Conservation (phyloP, 2,329 filamentous ascomycete genomes). For the Cercospora berteroae region DNA sequence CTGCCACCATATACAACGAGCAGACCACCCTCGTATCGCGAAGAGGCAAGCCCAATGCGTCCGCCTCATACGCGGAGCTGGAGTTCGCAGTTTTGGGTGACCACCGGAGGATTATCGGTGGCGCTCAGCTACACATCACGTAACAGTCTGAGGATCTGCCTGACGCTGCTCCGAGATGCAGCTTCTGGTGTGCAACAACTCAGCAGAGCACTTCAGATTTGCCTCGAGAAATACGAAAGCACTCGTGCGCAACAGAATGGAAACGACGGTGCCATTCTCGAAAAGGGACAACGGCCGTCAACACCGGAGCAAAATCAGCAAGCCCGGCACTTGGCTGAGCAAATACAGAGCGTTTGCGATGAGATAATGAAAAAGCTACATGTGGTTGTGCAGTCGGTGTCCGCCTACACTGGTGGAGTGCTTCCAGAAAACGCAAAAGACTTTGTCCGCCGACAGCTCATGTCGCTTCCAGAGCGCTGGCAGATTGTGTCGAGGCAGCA, state of each 20-base stretch:
- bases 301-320: conserved; percentile 41
- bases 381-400: conserved; percentile 78
- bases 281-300: conserved; percentile 32
- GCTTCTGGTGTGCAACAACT: conserved; percentile 77
- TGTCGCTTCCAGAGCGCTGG: conserved; percentile 80
- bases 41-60: conserved; percentile 37
- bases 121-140: conserved; percentile 89
- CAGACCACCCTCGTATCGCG: conserved; percentile 44
- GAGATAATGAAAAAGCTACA: conserved; percentile 61
- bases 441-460: conserved; percentile 79
- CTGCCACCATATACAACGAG: conserved; percentile 82
- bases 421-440: conserved; percentile 83
- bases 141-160: conserved; percentile 77
- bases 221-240: conserved; percentile 76
- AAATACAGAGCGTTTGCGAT: conserved; percentile 63
- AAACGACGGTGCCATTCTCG: conserved; percentile 46
- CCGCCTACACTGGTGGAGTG: conserved; percentile 85
- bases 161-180: conserved; percentile 75
- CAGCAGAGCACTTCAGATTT: conserved; percentile 69
- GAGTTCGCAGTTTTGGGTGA: conserved; percentile 72
- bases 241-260: conserved; percentile 45
- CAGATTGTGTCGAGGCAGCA: conserved; percentile 59
- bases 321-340: conserved; percentile 65
- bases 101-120: conserved; percentile 84
- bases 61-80: conserved; percentile 54